Percentiles rank a stretch among this genome's conserved stretches.
These are phyloP conservation scores for Sporothrix protearum DNA, from an alignment of 2,329 filamentous ascomycete species.

Conservation along the genomic window DNA sequence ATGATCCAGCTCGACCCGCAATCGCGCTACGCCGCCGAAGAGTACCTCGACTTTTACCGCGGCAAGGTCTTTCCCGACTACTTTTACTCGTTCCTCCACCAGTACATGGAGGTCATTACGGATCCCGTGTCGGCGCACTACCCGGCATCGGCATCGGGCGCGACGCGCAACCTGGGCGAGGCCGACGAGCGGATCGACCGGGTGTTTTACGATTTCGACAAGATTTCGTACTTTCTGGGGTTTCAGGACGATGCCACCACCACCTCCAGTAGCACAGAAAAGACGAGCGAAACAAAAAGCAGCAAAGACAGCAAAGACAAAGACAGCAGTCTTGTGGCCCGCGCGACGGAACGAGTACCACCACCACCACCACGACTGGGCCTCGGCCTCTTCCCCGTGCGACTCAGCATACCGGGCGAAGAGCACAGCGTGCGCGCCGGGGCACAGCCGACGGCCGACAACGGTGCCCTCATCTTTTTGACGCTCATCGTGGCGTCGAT, in stretches of 20 bases:
- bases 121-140: constrained; percentile 79
- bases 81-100: constrained; percentile 95
- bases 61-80: constrained; percentile 91
- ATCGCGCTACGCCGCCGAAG: constrained; percentile 85
- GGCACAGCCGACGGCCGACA: constrained; percentile 65
- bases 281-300: constrained; percentile 13
- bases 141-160: constrained; percentile 65
- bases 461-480: constrained; percentile 88
- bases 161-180: constrained; percentile 71
- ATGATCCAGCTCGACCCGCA: constrained; percentile 96
- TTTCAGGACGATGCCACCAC: constrained; percentile 52
- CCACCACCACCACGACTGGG: constrained; percentile 47
- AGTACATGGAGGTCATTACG: constrained; percentile 95
- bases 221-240: constrained; percentile 90
- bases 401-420: constrained; percentile 82
- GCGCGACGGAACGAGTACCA: background rate
- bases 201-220: constrained; percentile 93
- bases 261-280: background rate
- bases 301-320: background rate
- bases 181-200: constrained; percentile 91
- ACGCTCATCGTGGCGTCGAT: constrained; percentile 85
- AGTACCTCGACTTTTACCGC: constrained; percentile 90
- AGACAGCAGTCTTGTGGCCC: background rate
- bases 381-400: constrained; percentile 69
- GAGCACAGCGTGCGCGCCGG: constrained; percentile 64